Evolutionary conservation across 371 early-diverging fungal species (phyloP), one percentile per base, ranked within the genome.

Genomic region (Circinella minor): DNA sequence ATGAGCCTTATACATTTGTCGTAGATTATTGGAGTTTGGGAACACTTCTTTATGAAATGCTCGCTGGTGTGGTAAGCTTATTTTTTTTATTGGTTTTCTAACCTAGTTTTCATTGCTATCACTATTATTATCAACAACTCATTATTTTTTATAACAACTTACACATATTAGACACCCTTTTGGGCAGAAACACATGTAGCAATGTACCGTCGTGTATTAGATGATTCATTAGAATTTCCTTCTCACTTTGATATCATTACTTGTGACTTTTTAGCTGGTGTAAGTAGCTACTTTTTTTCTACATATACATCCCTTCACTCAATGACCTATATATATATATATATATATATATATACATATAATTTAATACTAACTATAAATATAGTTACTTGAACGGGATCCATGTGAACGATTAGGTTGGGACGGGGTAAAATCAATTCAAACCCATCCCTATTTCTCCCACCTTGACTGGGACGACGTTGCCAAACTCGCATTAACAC

Each of bases 1-100:
- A 93, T 5, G 85, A 88, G 11, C 90, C 88, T 38, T 97, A 98
- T 73, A 93, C 95, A 5, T 93, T 89, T 72, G 87, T 87, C 0
- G 96, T 95, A 4, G 99, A 99, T 81, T 96, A 96, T 89, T 99
- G 99, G 99, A 92, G 96, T 57, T 81, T 98, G 4, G 99, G 99
- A 3, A 93, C 97, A 1, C 82, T 98, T 20, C 82, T 98, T 55
- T 99, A 93, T 76, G 97, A 92, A 71, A 90, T 93, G 85, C 66
- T 93, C 38, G 84, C 85, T 37, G 94, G 94, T 17, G 84, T 82
- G 14, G 88, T 86, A 84, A 77, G 85, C 78, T 38, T 61, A n/a
- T 27, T 37, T 20, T 46, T n/a, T 27, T 54, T 61, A 18, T 61
- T 27, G 27, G 2, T 37, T 36, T 37, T 17, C 38, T 5, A 61